Percentiles rank a stretch among this genome's conserved stretches.
These are phyloP conservation scores for Kingdonia uniflora DNA, from an alignment of 164 flowering plant genomes.

Conservation along the genomic window DNA sequence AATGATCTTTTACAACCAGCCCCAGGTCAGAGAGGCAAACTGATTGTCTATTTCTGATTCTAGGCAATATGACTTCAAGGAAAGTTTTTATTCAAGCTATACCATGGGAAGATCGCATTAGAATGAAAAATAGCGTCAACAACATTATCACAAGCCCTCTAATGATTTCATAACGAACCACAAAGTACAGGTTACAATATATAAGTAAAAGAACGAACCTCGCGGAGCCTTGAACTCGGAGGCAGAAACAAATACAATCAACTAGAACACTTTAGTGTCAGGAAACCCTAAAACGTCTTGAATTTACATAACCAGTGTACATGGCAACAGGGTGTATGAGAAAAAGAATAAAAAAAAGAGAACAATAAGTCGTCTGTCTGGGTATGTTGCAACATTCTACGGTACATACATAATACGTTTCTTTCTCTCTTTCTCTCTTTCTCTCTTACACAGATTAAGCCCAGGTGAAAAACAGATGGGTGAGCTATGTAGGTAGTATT, in stretches of 20 bases:
- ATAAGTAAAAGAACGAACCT: slow-evolving; percentile 20
- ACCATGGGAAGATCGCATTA: too few relatives aligned
- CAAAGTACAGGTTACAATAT: neutral
- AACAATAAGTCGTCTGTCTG: slow-evolving; percentile 12
- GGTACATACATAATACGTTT: slow-evolving; percentile 20
- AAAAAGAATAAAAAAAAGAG: slow-evolving; percentile 6
- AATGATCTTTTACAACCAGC: too few relatives aligned
- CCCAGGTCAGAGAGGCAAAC: too few relatives aligned
- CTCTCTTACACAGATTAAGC: slow-evolving; percentile 18
- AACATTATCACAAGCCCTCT: neutral
- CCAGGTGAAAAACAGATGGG: slow-evolving; percentile 42
- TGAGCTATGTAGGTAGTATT: slow-evolving; percentile 18
- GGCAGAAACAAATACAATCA: slow-evolving; percentile 31
- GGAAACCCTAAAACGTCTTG: slow-evolving; percentile 20
- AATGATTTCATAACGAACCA: slow-evolving; percentile 10
- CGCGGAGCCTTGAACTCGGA: slow-evolving; percentile 39
- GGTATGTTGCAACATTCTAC: slow-evolving; percentile 21
- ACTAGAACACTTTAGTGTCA: slow-evolving; percentile 9
- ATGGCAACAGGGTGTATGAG: slow-evolving; percentile 13
- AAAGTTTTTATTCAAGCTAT: too few relatives aligned
- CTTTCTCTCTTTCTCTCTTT: too few relatives aligned
- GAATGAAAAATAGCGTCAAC: too few relatives aligned
- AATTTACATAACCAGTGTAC: slow-evolving; percentile 32
- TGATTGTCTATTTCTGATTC: too few relatives aligned
- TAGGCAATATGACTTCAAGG: too few relatives aligned